phyloP scores from a whole-genome alignment of 805 yeast genomes.

The Candida krabiensis region DNA sequence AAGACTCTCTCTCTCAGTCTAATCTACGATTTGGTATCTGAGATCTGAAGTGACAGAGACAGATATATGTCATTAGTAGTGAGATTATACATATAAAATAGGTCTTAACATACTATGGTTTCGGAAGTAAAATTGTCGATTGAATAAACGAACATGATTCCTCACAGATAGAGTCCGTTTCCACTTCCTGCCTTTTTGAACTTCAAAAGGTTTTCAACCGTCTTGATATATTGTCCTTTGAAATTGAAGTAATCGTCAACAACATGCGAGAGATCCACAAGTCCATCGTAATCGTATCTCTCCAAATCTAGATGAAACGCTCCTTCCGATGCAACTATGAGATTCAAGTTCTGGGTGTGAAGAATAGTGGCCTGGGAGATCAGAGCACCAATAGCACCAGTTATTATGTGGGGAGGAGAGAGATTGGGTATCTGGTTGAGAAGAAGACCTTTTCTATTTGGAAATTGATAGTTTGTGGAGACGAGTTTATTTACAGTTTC shows the following conservation, averaged over 20 bases:
- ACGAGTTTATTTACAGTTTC: slow-evolving; percentile 18
- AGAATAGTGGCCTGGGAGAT: slow-evolving; percentile 29
- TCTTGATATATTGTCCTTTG: slow-evolving; percentile 5
- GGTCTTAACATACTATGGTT: too few species aligned
- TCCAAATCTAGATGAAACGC: slow-evolving; percentile 44
- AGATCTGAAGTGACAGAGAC: too few species aligned
- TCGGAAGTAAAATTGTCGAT: too few species aligned
- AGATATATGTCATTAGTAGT: too few species aligned
- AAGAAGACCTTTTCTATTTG: background rate
- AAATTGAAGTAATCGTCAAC: slow-evolving; percentile 16
- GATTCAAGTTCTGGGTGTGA: slow-evolving; percentile 10
- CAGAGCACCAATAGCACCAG: slow-evolving; percentile 45
- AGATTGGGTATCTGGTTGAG: slow-evolving; percentile 35
- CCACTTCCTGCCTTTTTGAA: slow-evolving; percentile 19
- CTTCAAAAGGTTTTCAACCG: slow-evolving; percentile 11
- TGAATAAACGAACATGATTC: too few species aligned
- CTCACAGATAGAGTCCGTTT: slow-evolving; percentile 19
- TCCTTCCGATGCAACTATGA: slow-evolving; percentile 46
- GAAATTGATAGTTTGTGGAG: slow-evolving; percentile 6
- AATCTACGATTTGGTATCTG: too few species aligned
- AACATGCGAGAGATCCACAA: slow-evolving; percentile 35
- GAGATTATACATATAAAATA: too few species aligned
- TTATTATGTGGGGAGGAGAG: slow-evolving; percentile 49
- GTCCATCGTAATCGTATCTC: slow-evolving; percentile 39
- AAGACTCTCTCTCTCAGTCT: too few species aligned